A percentile compares a stretch with the other conserved stretches of the same genome.
Evolutionary conservation across 2,329 filamentous ascomycete genomes (phyloP).

Genomic region (Juglanconis sp.): DNA sequence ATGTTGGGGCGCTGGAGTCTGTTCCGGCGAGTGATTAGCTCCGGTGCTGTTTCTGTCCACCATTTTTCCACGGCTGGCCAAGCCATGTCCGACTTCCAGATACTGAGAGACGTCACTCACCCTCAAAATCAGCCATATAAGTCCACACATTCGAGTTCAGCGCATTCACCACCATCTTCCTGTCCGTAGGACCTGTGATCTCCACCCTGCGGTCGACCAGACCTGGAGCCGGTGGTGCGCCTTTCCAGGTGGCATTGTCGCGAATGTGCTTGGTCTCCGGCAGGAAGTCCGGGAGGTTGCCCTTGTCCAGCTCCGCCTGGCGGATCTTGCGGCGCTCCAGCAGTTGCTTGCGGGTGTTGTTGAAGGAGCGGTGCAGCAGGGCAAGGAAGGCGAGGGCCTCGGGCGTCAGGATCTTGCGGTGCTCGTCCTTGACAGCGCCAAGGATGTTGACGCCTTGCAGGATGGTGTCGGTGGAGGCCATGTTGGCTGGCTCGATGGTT

Average conservation of each 20-base stretch:
- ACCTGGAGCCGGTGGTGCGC: constrained; percentile 84
- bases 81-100: background rate
- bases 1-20: constrained; percentile 95
- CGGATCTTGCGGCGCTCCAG: constrained; percentile 82
- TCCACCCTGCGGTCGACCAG: constrained; percentile 91
- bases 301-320: constrained; percentile 91
- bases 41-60: background rate
- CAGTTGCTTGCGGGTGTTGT: constrained; percentile 80
- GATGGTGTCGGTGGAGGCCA: constrained; percentile 71
- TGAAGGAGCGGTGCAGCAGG: constrained; percentile 92
- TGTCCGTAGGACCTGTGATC: constrained; percentile 94
- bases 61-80: background rate
- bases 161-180: constrained; percentile 99
- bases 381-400: constrained; percentile 89
- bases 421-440: constrained; percentile 71
- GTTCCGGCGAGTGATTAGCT: constrained; percentile 16
- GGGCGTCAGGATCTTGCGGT: constrained; percentile 88
- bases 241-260: constrained; percentile 91
- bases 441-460: constrained; percentile 87
- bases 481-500: constrained; percentile 34
- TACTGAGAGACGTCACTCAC: constrained; percentile 44
- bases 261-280: constrained; percentile 94
- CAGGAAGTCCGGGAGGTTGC: constrained; percentile 85
- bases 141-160: constrained; percentile 96
- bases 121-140: constrained; percentile 99